Percentiles rank a stretch among this genome's conserved stretches.
Evolutionary conservation across 2,329 filamentous ascomycete genomes (phyloP).

Genomic region (Penicillium psychrosexuale): DNA sequence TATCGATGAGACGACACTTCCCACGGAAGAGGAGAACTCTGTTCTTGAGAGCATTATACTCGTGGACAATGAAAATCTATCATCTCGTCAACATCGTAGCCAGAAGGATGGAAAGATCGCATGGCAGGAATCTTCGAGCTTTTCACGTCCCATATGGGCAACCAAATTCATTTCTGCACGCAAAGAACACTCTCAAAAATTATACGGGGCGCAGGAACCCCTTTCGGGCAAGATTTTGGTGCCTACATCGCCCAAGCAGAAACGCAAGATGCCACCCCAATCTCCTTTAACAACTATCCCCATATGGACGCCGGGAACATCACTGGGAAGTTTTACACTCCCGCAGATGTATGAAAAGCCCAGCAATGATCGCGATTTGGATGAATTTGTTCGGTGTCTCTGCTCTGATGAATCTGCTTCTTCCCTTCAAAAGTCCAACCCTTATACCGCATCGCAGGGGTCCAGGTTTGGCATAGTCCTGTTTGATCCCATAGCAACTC

Average conservation of each 20-base stretch:
- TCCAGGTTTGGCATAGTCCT: slow-evolving; percentile 29
- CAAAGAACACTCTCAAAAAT: not conserved
- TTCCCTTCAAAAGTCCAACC: slow-evolving; percentile 21
- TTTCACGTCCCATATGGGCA: not conserved
- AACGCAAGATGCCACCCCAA: not conserved
- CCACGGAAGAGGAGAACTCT: not conserved
- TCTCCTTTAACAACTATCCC: slow-evolving; percentile 30
- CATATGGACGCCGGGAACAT: slow-evolving; percentile 20
- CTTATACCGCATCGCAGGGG: slow-evolving; percentile 14
- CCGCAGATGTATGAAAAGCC: not conserved
- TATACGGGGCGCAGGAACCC: not conserved
- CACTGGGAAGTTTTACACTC: not conserved
- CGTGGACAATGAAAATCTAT: slow-evolving; percentile 23
- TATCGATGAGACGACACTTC: slow-evolving; percentile 15
- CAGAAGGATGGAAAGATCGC: slow-evolving; percentile 6
- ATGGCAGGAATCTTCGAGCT: not conserved
- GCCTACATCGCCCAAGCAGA: not conserved
- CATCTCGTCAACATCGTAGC: slow-evolving; percentile 9
- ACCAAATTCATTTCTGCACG: not conserved
- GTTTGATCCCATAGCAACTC: slow-evolving; percentile 19
- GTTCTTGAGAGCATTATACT: slow-evolving; percentile 9
- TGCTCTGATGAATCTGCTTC: slow-evolving; percentile 4
- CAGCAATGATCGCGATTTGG: not conserved
- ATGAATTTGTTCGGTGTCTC: slow-evolving; percentile 20
- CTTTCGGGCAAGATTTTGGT: not conserved